phyloP scores from a whole-genome alignment of 2,329 filamentous ascomycete genomes.

The Fusarium sp. region DNA sequence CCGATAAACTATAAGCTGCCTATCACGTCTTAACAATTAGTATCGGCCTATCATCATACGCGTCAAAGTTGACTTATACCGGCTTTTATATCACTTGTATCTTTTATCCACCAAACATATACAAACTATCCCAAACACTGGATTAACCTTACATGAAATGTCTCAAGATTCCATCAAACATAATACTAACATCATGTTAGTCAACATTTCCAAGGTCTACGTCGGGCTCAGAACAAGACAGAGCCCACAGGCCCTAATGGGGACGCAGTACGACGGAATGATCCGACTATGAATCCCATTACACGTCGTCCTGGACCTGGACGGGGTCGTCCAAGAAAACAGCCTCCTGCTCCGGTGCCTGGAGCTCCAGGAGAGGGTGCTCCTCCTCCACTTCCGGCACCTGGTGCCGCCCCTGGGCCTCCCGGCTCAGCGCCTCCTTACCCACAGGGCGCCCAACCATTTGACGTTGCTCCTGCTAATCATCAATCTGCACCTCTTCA shows the following conservation, averaged over 20 bases:
- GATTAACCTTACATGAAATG: background rate
- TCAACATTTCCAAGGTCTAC: conserved; percentile 71
- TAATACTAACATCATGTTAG: conserved; percentile 50
- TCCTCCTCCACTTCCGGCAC: conserved; percentile 20
- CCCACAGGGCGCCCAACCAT: conserved; percentile 8
- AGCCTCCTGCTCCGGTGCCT: conserved; percentile 43
- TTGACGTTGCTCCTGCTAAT: conserved; percentile 1
- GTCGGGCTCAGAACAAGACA: conserved; percentile 65
- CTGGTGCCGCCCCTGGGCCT: conserved; percentile 9
- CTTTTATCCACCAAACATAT: background rate
- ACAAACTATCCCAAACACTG: background rate
- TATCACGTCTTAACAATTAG: conserved; percentile 16
- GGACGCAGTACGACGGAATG: conserved; percentile 55
- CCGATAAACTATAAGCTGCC: background rate
- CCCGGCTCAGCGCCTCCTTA: conserved; percentile 14
- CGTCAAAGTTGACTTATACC: conserved; percentile 28
- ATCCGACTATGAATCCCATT: conserved; percentile 68
- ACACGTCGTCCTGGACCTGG: conserved; percentile 70
- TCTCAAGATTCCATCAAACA: background rate
- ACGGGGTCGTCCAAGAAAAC: conserved; percentile 65
- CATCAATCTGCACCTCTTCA: conserved; percentile 1
- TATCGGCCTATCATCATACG: conserved; percentile 8
- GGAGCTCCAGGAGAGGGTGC: conserved; percentile 21
- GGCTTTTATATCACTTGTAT: background rate
- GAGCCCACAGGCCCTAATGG: conserved; percentile 54